phyloP scores from a whole-genome alignment of 352 stramenopile genomes.

The Pythium aquatile region DNA sequence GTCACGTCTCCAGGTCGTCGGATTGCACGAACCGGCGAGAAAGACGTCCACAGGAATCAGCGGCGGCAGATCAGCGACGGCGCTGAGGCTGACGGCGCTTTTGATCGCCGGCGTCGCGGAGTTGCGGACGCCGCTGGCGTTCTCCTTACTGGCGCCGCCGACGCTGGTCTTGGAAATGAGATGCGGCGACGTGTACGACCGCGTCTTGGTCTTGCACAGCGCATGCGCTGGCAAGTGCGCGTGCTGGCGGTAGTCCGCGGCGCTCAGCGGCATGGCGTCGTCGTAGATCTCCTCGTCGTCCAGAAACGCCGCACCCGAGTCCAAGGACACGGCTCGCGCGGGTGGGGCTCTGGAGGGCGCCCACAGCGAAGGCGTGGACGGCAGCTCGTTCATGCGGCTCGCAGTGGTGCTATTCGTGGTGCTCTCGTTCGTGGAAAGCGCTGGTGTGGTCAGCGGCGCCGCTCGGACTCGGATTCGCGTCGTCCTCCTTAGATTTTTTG shows the following conservation, averaged over 20 bases:
- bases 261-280: neutral
- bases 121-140: conserved; percentile 17
- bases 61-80: conserved; percentile 13
- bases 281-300: conserved; percentile 15
- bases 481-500: neutral
- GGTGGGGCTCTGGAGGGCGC: conserved; percentile 21
- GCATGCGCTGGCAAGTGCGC: conserved; percentile 36
- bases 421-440: neutral
- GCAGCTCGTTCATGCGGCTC: neutral
- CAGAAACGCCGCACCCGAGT: conserved; percentile 17
- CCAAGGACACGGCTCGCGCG: conserved; percentile 27
- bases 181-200: conserved; percentile 69
- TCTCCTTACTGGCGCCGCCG: conserved; percentile 18
- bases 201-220: conserved; percentile 40
- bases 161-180: conserved; percentile 31
- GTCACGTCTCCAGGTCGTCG: conserved; percentile 84
- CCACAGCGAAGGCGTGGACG: conserved; percentile 19
- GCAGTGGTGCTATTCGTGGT: conserved; percentile 5
- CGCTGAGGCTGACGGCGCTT: neutral
- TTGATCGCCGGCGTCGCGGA: neutral
- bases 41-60: conserved; percentile 64
- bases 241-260: neutral
- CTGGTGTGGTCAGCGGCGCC: neutral
- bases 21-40: conserved; percentile 86
- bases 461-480: neutral